Evolutionary conservation across 345 rosid genomes (phyloP).

Genomic region (Brassica incana): DNA sequence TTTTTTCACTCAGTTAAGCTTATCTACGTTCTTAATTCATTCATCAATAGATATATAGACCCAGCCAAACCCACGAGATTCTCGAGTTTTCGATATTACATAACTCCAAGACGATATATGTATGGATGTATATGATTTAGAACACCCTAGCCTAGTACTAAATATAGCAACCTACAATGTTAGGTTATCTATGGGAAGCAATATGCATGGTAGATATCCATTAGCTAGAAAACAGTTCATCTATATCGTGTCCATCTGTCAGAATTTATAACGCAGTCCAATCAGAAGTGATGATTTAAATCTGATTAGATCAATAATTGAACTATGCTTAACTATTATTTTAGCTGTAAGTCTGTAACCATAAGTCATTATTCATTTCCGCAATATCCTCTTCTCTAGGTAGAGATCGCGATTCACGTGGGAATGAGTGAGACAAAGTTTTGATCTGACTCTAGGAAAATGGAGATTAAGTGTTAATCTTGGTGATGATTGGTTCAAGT

Average conservation of each 20-base stretch:
- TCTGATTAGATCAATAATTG: background rate
- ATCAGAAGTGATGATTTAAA: constrained; percentile 5
- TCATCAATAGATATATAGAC: background rate
- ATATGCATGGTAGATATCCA: background rate
- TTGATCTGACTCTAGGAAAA: background rate
- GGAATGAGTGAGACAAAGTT: background rate
- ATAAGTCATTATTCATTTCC: constrained; percentile 18
- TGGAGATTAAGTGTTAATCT: background rate
- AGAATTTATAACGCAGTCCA: background rate
- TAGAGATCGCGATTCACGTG: constrained; percentile 9
- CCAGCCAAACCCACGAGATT: constrained; percentile 11
- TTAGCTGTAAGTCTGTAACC: constrained; percentile 11
- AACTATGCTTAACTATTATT: background rate
- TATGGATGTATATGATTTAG: background rate
- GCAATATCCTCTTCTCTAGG: background rate
- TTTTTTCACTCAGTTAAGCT: constrained; percentile 8
- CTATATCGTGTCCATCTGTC: constrained; percentile 17
- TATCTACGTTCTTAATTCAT: background rate
- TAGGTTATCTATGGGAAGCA: background rate
- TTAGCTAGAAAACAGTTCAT: constrained; percentile 26
- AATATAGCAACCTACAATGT: constrained; percentile 12
- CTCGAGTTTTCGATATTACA: constrained; percentile 3
- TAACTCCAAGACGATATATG: background rate
- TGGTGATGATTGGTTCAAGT: no score
- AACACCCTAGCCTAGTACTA: background rate